These are phyloP conservation scores for Ormosia emarginata DNA, from an alignment of 306 rosid genomes.

Conservation along the genomic window DNA sequence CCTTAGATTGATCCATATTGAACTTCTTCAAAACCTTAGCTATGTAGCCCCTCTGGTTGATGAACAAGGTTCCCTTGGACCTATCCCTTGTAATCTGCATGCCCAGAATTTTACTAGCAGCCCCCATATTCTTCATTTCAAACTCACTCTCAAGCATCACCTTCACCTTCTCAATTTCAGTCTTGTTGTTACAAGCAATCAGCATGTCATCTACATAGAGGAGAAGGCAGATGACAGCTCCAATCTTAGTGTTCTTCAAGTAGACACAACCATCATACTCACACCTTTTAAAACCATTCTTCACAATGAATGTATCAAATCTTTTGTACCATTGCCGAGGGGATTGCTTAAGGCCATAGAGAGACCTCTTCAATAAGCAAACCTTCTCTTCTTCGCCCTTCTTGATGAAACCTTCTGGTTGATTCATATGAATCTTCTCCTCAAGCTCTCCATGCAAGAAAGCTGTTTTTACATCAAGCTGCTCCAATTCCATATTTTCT, in stretches of 20 bases:
- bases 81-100: no score
- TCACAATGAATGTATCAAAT: neutral
- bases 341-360: neutral
- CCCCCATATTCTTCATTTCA: neutral
- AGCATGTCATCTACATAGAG: neutral
- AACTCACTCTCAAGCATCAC: neutral
- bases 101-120: no score
- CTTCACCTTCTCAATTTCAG: neutral
- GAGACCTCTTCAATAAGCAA: neutral
- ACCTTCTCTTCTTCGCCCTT: neutral
- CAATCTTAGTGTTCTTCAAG: neutral
- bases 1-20: neutral
- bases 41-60: no score
- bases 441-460: neutral
- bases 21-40: neutral
- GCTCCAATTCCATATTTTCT: neutral
- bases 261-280: neutral
- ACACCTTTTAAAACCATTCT: neutral
- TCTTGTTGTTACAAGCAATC: neutral
- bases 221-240: neutral
- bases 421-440: neutral
- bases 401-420: neutral
- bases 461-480: no score
- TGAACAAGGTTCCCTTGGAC: no score
- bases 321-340: neutral